Evolutionary conservation across 176 grass and related monocot genomes (phyloP), one percentile per base, ranked within the genome.

Genomic region (Themeda triandra): DNA sequence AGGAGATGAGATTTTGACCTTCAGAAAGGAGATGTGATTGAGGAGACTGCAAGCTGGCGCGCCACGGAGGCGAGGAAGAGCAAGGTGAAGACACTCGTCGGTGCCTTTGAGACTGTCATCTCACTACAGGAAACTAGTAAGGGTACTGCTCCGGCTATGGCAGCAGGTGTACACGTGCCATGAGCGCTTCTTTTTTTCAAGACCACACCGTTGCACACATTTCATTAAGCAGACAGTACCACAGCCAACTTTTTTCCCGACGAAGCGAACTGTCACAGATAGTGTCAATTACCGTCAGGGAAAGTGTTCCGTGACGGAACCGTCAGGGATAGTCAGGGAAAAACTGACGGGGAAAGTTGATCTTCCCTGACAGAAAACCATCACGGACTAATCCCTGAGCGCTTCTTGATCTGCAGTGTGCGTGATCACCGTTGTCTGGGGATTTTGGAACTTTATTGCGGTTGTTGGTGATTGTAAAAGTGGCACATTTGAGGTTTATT

Each of bases 41-140:
- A 92, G 79, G 90, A 92, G 84, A 88, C 90, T 8, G 85, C 90
- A 5, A 94, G 79, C 35, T 83, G 85, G 83, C 90, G 92, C 40
- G 70, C 86, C 11, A 37, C 85, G 0, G 87, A 92, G 82, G 33
- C 85, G 25, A 81, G 90, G 76, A 90, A 86, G 75, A 92, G 90
- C 85, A 95, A 95, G 90, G 93, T 92, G 79, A 95, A 90, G 87
- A 90, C 92, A 21, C 86, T 94, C 15, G 90, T 94, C 3, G 92
- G 87, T 39, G 92, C 92, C 7, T 94, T 94, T 31, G 87, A 92
- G 88, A 90, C 83, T 6, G 85, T 95, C 53, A 92, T 95, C 83
- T 95, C 87, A 2, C 90, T 92, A 39, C 93, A 92, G 54, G 93
- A 90, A 73, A 88, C 70, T 17, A 83, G 82, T 39, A 83, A 90